Evolutionary conservation across 192 early-diverging fungal species (phyloP).

Genomic region (Rhizophagus clarus): DNA sequence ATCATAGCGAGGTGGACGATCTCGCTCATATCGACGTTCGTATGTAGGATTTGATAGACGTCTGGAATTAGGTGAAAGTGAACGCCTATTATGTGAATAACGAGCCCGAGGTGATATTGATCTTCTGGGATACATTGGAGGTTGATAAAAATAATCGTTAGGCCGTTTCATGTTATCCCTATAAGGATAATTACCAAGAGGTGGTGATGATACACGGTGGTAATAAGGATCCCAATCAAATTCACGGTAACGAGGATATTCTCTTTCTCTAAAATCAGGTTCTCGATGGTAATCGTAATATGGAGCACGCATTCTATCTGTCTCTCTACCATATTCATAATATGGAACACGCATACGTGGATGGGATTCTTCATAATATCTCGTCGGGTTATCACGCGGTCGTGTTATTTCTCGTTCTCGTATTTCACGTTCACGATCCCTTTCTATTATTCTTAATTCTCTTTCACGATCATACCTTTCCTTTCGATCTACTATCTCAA

Average conservation of each 20-base stretch:
- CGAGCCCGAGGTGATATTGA: slow-evolving; percentile 9
- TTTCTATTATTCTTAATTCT: slow-evolving; percentile 2
- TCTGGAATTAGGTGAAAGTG: not conserved
- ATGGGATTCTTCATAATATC: slow-evolving; percentile 13
- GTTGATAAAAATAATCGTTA: slow-evolving; percentile 15
- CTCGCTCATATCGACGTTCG: slow-evolving; percentile 19
- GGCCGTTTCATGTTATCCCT: not conserved
- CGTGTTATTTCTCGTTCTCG: slow-evolving; percentile 1
- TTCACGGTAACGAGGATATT: not conserved
- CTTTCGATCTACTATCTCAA: slow-evolving; percentile 4
- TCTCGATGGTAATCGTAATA: slow-evolving; percentile 11
- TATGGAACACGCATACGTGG: not conserved
- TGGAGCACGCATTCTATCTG: not conserved
- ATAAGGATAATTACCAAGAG: not conserved
- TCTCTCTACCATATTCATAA: slow-evolving; percentile 15
- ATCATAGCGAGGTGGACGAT: slow-evolving; percentile 19
- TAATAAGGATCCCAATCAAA: not conserved
- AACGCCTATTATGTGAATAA: not conserved
- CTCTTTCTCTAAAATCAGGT: slow-evolving; percentile 10
- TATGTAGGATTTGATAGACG: not conserved
- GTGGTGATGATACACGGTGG: not conserved
- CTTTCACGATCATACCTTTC: slow-evolving; percentile 6
- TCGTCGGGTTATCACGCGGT: not conserved
- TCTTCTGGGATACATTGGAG: not conserved
- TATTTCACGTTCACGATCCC: slow-evolving; percentile 7